phyloP scores from a whole-genome alignment of 495 filamentous ascomycete genomes.

The Emericellopsis terricola region DNA sequence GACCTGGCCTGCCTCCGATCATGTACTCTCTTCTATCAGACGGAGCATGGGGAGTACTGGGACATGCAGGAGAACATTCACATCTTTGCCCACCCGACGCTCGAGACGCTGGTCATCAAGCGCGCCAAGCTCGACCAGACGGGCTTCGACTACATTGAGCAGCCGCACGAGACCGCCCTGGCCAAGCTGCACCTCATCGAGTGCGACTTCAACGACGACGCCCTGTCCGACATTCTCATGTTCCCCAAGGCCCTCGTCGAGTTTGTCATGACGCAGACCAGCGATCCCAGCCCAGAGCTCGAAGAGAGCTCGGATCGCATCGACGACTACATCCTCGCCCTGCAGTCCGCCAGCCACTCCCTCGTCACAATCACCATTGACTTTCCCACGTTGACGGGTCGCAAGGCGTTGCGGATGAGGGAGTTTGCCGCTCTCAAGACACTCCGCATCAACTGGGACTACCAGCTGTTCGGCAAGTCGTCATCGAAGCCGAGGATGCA shows the following conservation, averaged over 20 bases:
- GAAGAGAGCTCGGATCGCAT: conserved; percentile 14
- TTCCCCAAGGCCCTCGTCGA: conserved; percentile 11
- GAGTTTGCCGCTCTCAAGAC: conserved; percentile 10
- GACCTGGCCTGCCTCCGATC: conserved; percentile 14
- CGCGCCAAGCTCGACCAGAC: conserved; percentile 11
- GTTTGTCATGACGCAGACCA: conserved; percentile 13
- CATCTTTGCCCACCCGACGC: conserved; percentile 16
- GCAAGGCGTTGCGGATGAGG: conserved; percentile 9
- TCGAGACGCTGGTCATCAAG: conserved; percentile 12
- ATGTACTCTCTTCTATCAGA: conserved; percentile 14
- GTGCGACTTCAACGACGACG: conserved; percentile 19
- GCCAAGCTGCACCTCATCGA: conserved; percentile 12
- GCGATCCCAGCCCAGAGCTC: conserved; percentile 8
- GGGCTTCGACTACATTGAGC: conserved; percentile 14
- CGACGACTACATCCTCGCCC: conserved; percentile 14
- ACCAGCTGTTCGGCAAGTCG: conserved; percentile 13
- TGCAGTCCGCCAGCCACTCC: conserved; percentile 10
- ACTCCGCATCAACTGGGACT: conserved; percentile 12
- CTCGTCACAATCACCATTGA: conserved; percentile 14
- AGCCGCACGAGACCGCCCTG: conserved; percentile 11
- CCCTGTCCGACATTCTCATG: conserved; percentile 14
- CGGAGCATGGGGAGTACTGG: conserved; percentile 13
- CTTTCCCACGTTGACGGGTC: conserved; percentile 9
- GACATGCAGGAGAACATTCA: conserved; percentile 18
- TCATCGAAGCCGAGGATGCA: conserved; percentile 11